Base-by-base conservation (phyloP, 1,284 basidiomycete species). In the Puccinia novopanici region DNA sequence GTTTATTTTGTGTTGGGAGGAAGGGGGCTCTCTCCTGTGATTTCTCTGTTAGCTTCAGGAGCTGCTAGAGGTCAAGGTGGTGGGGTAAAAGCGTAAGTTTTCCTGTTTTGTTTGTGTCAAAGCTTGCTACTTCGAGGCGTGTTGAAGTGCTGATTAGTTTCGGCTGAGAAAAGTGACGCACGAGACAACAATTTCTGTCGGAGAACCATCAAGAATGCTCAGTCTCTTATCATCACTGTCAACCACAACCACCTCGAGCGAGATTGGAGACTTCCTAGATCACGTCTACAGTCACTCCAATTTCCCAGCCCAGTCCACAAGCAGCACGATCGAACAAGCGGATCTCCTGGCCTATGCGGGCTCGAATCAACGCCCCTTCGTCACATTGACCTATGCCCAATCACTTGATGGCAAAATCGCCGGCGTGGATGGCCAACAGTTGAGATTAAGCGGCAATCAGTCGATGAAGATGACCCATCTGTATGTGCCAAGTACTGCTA, bases 381-480 rank as follows among this genome's bases (percentile, higher is more conserved):
- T 89, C 50, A 98, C 95, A 0, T 87, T 99, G 12, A 97, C 96
- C 0, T 99, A 95, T 87, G 96, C 96, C 0, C 95, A 98, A 85
- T 96, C 94, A 0, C 87, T 95, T 68, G 95, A 99, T 87, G 93
- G 90, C 45, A 95, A 94, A 86, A 96, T 98, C 82, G 94, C 94
- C 0, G 94, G 93, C 0, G 86, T 86, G 5, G 88, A 88, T 19
- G 91, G 93, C 9, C 87, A 88, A 82, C 93, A 95, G 86, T 89
- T 99, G 50, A 89, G 90, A 24, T 88, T 99, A 74, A 95, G 93
- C 83, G 92, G 95, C 0, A 87, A 88, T 52, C 93, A 97, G 84
- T 95, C 93, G 85, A 92, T 96, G 92, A 84, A 90, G 65, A 94
- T 99, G 92, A 98, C 96, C 17, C 96, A 98, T 86, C 92, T 92